phyloP scores from a whole-genome alignment of 1,139 yeast species.

The Zhuliangozyma blackwelliae region DNA sequence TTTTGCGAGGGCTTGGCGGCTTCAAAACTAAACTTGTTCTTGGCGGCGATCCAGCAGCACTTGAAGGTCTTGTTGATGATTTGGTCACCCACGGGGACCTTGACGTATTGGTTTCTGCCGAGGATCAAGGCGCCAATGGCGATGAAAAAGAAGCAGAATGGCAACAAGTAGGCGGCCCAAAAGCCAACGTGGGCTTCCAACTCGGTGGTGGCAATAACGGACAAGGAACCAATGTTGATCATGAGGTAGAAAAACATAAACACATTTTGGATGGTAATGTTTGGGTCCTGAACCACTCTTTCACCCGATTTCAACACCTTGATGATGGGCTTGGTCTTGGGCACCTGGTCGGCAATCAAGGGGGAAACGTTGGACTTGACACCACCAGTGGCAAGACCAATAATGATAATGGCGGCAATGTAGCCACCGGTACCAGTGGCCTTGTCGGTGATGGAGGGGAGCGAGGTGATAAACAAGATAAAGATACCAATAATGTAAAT shows the following conservation, averaged over 20 bases:
- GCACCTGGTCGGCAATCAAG: slow-evolving; percentile 70
- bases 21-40: slow-evolving; percentile 48
- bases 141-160: slow-evolving; percentile 62
- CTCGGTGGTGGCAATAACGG: slow-evolving; percentile 41
- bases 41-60: slow-evolving; percentile 42
- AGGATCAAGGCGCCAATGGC: slow-evolving; percentile 52
- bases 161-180: slow-evolving; percentile 50
- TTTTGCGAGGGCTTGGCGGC: slow-evolving; percentile 52
- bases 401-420: slow-evolving; percentile 59
- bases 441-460: slow-evolving; percentile 55
- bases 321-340: slow-evolving; percentile 35
- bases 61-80: slow-evolving; percentile 55
- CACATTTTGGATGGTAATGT: slow-evolving; percentile 38
- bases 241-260: slow-evolving; percentile 41
- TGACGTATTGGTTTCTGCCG: slow-evolving; percentile 57
- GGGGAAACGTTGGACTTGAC: slow-evolving; percentile 79
- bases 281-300: slow-evolving; percentile 38
- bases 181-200: slow-evolving; percentile 35
- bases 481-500: slow-evolving; percentile 61
- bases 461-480: slow-evolving; percentile 65
- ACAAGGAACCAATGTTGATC: slow-evolving; percentile 39
- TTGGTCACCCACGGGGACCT: slow-evolving; percentile 60
- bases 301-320: slow-evolving; percentile 33
- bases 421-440: slow-evolving; percentile 48
- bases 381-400: slow-evolving; percentile 80